Percentiles rank a stretch among this genome's conserved stretches.
Conservation (phyloP, 441 rosid species). For the Syzygium malaccense region DNA sequence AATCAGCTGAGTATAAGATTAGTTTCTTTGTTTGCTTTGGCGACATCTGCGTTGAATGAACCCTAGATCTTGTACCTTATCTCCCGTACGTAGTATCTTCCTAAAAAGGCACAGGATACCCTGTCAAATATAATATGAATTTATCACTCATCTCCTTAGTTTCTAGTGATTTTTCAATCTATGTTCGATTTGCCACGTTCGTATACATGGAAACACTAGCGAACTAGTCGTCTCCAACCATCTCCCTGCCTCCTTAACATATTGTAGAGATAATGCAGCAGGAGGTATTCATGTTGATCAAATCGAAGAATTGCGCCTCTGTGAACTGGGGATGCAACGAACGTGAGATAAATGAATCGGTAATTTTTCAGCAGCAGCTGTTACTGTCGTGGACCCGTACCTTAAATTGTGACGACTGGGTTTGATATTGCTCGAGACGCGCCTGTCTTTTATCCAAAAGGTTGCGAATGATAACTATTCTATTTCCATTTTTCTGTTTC, state of each 20-base stretch:
- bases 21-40: background rate
- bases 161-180: background rate
- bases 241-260: background rate
- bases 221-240: background rate
- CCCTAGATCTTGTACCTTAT: rapidly evolving
- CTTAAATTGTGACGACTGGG: too few relatives aligned
- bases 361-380: too few relatives aligned
- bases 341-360: too few relatives aligned
- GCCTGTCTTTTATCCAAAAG: too few relatives aligned
- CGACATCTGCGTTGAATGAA: background rate
- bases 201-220: background rate
- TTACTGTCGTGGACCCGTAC: too few relatives aligned
- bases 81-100: background rate
- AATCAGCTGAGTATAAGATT: rapidly evolving
- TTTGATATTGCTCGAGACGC: too few relatives aligned
- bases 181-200: background rate
- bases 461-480: too few relatives aligned
- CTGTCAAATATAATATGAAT: background rate
- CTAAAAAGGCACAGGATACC: background rate
- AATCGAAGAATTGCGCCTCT: too few relatives aligned
- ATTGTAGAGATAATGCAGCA: background rate
- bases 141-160: background rate
- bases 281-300: too few relatives aligned
- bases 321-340: too few relatives aligned
- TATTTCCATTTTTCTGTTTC: too few relatives aligned